Evolutionary conservation across 257 asterid species (phyloP).

Genomic region (Orobanche coerulescens): DNA sequence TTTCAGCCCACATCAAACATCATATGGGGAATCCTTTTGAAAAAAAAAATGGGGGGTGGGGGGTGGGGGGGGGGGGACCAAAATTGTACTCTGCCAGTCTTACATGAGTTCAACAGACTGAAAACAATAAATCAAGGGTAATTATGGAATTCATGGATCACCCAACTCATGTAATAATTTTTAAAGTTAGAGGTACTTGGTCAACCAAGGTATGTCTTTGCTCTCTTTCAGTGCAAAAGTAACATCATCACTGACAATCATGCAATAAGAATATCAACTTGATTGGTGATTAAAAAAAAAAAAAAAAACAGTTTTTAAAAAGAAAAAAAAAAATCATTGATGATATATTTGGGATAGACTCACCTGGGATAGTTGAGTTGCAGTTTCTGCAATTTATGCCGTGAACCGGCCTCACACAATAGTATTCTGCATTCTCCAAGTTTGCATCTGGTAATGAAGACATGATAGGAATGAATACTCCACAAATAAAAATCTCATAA

Average conservation of each 20-base stretch:
- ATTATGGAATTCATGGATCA: neutral
- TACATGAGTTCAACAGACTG: neutral
- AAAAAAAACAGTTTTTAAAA: neutral
- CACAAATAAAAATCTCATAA: neutral
- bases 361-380: conserved; percentile 96
- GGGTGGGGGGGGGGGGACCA: too few relatives aligned
- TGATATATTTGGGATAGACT: conserved; percentile 15
- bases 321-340: too few relatives aligned
- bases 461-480: conserved; percentile 5
- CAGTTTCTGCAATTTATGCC: conserved; percentile 86
- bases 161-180: neutral
- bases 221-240: conserved; percentile 83
- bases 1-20: neutral
- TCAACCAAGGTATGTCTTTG: conserved; percentile 84
- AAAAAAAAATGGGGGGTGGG: neutral
- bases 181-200: conserved; percentile 50
- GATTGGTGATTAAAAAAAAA: neutral
- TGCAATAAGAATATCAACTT: neutral
- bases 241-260: conserved; percentile 75
- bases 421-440: conserved; percentile 90
- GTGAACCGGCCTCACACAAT: conserved; percentile 64
- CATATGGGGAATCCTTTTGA: neutral
- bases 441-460: conserved; percentile 63
- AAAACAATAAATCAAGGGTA: neutral
- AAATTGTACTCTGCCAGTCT: conserved; percentile 5